These are phyloP conservation scores for Chlamydomonas sp. DNA, from an alignment of 139 green algal species.

Conservation along the genomic window DNA sequence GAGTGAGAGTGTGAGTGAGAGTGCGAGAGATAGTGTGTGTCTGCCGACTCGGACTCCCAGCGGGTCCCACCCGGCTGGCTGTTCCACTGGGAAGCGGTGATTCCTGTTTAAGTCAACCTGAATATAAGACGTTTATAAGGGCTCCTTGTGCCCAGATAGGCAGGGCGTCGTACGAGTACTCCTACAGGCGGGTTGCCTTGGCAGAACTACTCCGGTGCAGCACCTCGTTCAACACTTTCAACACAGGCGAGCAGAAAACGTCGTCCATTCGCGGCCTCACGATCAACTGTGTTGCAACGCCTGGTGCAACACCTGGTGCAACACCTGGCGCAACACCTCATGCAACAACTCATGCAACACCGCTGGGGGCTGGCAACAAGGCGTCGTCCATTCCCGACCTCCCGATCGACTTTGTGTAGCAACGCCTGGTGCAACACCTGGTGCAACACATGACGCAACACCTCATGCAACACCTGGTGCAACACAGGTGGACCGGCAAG, in stretches of 20 bases:
- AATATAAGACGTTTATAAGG: too few species aligned
- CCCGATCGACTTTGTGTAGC: not conserved
- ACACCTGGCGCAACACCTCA: not conserved
- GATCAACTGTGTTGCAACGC: not conserved
- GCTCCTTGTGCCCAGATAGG: too few species aligned
- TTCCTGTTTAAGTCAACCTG: too few species aligned
- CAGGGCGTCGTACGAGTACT: too few species aligned
- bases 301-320: not conserved
- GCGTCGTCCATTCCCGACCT: not conserved
- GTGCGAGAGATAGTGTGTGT: too few species aligned
- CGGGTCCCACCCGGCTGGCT: conserved; percentile 63
- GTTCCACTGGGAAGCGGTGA: too few species aligned
- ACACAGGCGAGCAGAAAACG: not conserved
- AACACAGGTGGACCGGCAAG: conserved; percentile 49
- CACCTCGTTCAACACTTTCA: too few species aligned
- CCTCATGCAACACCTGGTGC: not conserved
- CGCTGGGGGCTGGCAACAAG: not conserved
- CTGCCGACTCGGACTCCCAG: conserved; percentile 46
- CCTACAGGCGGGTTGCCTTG: too few species aligned
- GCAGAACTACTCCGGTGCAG: too few species aligned
- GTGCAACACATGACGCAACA: not conserved
- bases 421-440: not conserved
- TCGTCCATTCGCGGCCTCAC: not conserved
- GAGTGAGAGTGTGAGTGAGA: too few species aligned
- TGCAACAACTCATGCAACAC: too few species aligned